Base-by-base conservation (phyloP, 495 filamentous ascomycete species). In the Podospora australis region DNA sequence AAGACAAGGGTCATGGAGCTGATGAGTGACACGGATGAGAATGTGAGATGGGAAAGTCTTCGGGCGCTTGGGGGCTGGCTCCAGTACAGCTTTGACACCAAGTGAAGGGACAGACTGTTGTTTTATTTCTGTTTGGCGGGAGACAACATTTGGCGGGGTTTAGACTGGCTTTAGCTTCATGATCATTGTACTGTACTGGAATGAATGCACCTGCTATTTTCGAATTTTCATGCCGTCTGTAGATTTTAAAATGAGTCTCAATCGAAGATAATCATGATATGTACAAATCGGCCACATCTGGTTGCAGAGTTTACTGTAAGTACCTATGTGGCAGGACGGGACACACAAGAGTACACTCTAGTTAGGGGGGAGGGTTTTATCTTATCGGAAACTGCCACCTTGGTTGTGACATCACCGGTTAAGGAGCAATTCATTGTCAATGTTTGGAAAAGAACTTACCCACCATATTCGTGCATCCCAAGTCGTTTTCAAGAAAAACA, bases 1-100 rank as follows among this genome's bases (percentile, higher is more conserved):
- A 98, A 99, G 76, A 77, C 77, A 6, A 77, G 88, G 46, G 84
- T 97, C 41, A 97, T 99, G 94, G 88, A 88, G 68, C 68, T 97
- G 57, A 99, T 99, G 94, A 80, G 75, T 46, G 87, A 95, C 59
- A 73, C 77, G 38, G 89, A 97, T 60, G 90, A 96, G 68, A 78
- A 82, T 49, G 88, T 97, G 11, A 77, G 94, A 58, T 97, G 90
- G 88, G 94, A 99, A 74, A 91, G 87, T 58, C 72, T 99, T 67
- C 82, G 85, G 45, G 90, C 94, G 9, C 83, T 99, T 39, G 90
- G 88, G 1, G 89, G 90, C 54, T 96, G 89, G 89, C 70, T 96
- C 60, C 82, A 89, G 64, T 96, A 95, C 67, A 89, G 83, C 68
- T 89, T 90, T 68, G 83, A 88, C 51, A 66, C 59, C 14, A 74